These are phyloP conservation scores for Heritiera littoralis DNA, from an alignment of 345 rosid genomes.

Conservation along the genomic window DNA sequence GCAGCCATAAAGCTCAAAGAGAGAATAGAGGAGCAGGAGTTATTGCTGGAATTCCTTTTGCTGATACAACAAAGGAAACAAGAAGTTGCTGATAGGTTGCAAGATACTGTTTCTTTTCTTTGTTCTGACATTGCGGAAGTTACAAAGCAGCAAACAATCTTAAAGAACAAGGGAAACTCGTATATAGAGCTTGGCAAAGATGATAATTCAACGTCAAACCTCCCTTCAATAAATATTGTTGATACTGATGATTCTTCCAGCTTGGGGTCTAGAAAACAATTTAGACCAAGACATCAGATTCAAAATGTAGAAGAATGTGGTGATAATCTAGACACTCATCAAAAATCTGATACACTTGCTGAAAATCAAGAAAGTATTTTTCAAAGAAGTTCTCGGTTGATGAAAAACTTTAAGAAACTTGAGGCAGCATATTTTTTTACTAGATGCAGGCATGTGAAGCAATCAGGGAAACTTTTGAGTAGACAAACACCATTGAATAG, in stretches of 20 bases:
- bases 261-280: constrained; percentile 69
- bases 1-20: constrained; percentile 77
- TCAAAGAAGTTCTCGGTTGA: constrained; percentile 65
- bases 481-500: constrained; percentile 61
- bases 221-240: constrained; percentile 38
- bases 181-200: constrained; percentile 44
- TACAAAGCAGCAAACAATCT: constrained; percentile 49
- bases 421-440: constrained; percentile 86
- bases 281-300: constrained; percentile 45
- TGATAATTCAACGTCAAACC: constrained; percentile 45
- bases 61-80: constrained; percentile 70
- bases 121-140: constrained; percentile 87
- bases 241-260: constrained; percentile 52
- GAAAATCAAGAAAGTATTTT: constrained; percentile 59
- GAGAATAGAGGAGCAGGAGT: constrained; percentile 80
- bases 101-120: constrained; percentile 64
- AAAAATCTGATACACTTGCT: constrained; percentile 36
- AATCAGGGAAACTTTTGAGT: constrained; percentile 45
- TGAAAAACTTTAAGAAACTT: constrained; percentile 88
- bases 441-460: constrained; percentile 61
- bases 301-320: constrained; percentile 45
- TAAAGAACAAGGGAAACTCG: constrained; percentile 55
- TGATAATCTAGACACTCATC: constrained; percentile 45
- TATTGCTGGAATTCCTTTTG: constrained; percentile 83
- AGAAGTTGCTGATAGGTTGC: constrained; percentile 72